phyloP scores from a whole-genome alignment of 306 rosid species.

The Gleditsia sinensis region DNA sequence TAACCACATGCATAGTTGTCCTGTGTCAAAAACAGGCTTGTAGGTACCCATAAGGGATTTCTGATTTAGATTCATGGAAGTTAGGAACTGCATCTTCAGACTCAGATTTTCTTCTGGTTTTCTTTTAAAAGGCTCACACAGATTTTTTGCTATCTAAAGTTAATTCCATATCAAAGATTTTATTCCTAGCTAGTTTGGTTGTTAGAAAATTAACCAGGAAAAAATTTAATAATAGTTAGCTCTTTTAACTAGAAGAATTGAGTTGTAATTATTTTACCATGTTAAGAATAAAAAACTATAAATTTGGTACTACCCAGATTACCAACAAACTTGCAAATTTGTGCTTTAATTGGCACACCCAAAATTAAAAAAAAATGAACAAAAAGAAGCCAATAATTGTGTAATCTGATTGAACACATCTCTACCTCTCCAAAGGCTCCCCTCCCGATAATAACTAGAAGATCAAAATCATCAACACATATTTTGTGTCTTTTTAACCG shows the following conservation, averaged over 20 bases:
- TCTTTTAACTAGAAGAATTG: background rate
- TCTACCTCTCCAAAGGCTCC: conserved; percentile 98
- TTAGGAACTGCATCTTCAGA: conserved; percentile 2
- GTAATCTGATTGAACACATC: conserved; percentile 21
- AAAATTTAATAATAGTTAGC: background rate
- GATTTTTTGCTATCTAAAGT: background rate
- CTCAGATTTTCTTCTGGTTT: background rate
- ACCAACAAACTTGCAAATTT: background rate
- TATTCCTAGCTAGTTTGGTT: background rate
- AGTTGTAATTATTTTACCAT: background rate
- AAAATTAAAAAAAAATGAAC: background rate
- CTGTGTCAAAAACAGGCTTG: background rate
- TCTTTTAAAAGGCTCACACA: background rate
- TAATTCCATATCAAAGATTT: background rate
- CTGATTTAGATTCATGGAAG: background rate
- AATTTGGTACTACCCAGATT: background rate
- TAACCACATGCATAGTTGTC: background rate
- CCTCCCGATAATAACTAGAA: conserved; percentile 85
- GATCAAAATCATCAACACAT: conserved; percentile 89
- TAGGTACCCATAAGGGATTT: background rate
- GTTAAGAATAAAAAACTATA: background rate
- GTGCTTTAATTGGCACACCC: conserved; percentile 4
- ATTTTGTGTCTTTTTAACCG: conserved; percentile 86
- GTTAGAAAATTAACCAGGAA: background rate
- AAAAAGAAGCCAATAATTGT: background rate